Percentiles rank a stretch among this genome's conserved stretches.
Evolutionary conservation across 768 basidiomycete genomes (phyloP).

Genomic region (Termitomyces sp.): DNA sequence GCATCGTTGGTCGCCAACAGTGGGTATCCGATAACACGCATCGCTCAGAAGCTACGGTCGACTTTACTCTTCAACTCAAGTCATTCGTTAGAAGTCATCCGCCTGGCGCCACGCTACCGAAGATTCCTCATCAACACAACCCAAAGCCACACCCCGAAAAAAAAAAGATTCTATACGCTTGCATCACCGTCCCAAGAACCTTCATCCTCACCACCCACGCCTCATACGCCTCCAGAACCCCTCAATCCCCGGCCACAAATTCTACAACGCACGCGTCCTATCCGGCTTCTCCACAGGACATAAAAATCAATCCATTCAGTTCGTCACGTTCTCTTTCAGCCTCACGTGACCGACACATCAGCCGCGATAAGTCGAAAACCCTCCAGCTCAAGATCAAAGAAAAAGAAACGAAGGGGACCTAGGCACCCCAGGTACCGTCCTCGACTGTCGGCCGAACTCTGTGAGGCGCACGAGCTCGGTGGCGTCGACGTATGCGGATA

Average conservation of each 20-base stretch:
- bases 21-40: slow-evolving; percentile 88
- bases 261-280: slow-evolving; percentile 66
- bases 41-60: slow-evolving; percentile 85
- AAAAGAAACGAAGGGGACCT: neutral
- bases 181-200: slow-evolving; percentile 68
- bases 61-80: slow-evolving; percentile 59
- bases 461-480: slow-evolving; percentile 63
- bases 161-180: slow-evolving; percentile 38
- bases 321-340: slow-evolving; percentile 82
- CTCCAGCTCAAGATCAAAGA: neutral
- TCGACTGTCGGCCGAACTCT: slow-evolving; percentile 49
- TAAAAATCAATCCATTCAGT: slow-evolving; percentile 82
- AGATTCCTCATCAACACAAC: neutral
- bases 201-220: slow-evolving; percentile 86
- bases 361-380: neutral
- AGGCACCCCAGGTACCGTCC: slow-evolving; percentile 71
- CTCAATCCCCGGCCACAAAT: slow-evolving; percentile 73
- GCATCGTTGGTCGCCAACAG: slow-evolving; percentile 75
- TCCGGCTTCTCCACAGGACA: slow-evolving; percentile 64
- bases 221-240: slow-evolving; percentile 63
- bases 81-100: slow-evolving; percentile 71
- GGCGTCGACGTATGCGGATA: slow-evolving; percentile 51
- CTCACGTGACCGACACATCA: slow-evolving; percentile 62
- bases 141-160: neutral
- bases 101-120: slow-evolving; percentile 70